Conservation (phyloP, 768 basidiomycete species). For the Rhizopogon salebrosus region DNA sequence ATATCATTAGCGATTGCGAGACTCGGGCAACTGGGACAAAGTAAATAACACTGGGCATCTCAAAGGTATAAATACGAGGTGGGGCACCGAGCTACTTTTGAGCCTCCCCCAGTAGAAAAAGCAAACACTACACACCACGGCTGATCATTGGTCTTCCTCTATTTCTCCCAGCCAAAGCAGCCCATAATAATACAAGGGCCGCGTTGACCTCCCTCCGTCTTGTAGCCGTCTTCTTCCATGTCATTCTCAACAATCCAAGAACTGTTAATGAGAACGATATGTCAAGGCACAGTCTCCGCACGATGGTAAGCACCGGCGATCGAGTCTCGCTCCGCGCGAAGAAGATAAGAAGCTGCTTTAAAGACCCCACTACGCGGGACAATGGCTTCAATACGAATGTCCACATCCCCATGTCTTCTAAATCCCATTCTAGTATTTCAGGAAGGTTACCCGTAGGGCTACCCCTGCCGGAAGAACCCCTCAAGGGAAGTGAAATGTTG, state of each 20-base stretch:
- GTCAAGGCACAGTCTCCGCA: constrained; percentile 74
- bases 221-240: constrained; percentile 68
- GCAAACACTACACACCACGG: constrained; percentile 32
- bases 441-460: constrained; percentile 34
- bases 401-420: constrained; percentile 86
- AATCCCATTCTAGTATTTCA: constrained; percentile 48
- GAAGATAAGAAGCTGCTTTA: constrained; percentile 51
- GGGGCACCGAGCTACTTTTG: constrained; percentile 2
- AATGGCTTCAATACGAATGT: constrained; percentile 64
- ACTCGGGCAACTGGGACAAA: background rate
- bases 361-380: constrained; percentile 39
- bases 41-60: background rate
- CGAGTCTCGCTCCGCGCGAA: constrained; percentile 54
- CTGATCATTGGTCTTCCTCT: constrained; percentile 43
- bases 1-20: background rate
- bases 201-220: constrained; percentile 62
- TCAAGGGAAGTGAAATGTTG: constrained; percentile 34
- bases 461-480: constrained; percentile 35
- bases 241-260: constrained; percentile 47
- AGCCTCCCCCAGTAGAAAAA: constrained; percentile 4
- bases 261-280: constrained; percentile 67
- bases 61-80: constrained; percentile 11
- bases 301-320: constrained; percentile 61
- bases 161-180: constrained; percentile 58
- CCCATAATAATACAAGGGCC: constrained; percentile 66